Evolutionary conservation across 805 yeast species (phyloP).

Genomic region (Myxozyma kluyveri): DNA sequence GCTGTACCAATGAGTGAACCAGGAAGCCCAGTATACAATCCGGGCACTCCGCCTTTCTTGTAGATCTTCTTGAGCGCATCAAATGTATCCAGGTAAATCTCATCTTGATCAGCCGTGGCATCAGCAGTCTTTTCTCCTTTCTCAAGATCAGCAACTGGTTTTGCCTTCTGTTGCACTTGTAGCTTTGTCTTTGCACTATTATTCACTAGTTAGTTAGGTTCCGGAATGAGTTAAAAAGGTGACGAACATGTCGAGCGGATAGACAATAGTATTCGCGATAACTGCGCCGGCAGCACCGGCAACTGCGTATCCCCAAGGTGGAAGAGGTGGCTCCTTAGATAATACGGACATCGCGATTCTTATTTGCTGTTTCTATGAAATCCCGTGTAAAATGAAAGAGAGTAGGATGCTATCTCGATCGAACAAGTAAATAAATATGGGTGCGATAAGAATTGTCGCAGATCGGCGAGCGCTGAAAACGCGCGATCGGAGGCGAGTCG

Average conservation of each 20-base stretch:
- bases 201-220: too few species aligned
- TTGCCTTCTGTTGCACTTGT: slow-evolving; percentile 23
- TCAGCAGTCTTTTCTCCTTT: slow-evolving; percentile 6
- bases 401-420: too few species aligned
- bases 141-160: slow-evolving; percentile 12
- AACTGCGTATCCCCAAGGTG: slow-evolving; percentile 76
- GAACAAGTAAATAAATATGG: too few species aligned
- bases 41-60: slow-evolving; percentile 55
- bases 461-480: too few species aligned
- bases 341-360: too few species aligned
- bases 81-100: slow-evolving; percentile 52
- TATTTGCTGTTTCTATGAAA: too few species aligned
- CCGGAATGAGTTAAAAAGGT: background rate
- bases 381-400: too few species aligned
- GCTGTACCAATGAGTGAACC: slow-evolving; percentile 70
- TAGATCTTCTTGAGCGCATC: slow-evolving; percentile 64
- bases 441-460: too few species aligned
- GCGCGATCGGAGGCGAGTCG: too few species aligned
- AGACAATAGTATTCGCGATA: slow-evolving; percentile 72
- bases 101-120: slow-evolving; percentile 6
- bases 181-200: slow-evolving; percentile 21
- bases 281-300: slow-evolving; percentile 82
- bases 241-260: slow-evolving; percentile 64
- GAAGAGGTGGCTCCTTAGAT: slow-evolving; percentile 8
- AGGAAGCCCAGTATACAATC: slow-evolving; percentile 69